Evolutionary conservation across 192 early-diverging fungal genomes (phyloP), one percentile per base, ranked within the genome.

Genomic region (Pilaira anomala): DNA sequence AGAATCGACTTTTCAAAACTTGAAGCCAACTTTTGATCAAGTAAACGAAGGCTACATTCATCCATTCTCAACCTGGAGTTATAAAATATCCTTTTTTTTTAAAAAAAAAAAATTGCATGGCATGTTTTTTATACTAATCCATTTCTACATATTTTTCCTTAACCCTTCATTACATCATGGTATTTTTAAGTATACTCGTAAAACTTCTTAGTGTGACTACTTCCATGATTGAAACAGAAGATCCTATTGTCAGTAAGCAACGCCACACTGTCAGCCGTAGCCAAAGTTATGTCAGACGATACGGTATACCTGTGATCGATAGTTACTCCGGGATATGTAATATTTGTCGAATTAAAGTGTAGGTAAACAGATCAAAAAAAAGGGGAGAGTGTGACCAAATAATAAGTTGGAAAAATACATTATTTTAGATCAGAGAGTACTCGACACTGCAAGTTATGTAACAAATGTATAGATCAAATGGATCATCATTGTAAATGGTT

Each of bases 271-370:
- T 54, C 5, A n/a, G 48, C 3, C 55, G 73, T 8, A 70, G 68
- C 41, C 55, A 63, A 36, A 69, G 62, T 21, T 75, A 75, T 58
- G 60, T 70, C 2, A 44, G 68, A 16, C 48, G 56, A 50, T 62
- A 62, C 40, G 73, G 73, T 16, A 29, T 63, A n/a, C 48, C 73
- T n/a, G 73, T 75, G 3, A 69, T 75, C 25, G 67, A 75, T 46
- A 54, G 57, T 24, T 49, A 55, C 44, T 65, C 67, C 9, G 48
- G 68, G 13, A 44, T 75, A 26, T 75, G 73, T 40, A 65, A 54
- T 42, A 75, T 75, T 25, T 75, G 73, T 59, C 33, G 73, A 26
- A 45, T 75, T 18, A 75, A 69, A 75, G 73, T 75, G 73, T 75
- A 69, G 57, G 71, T 25, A 41, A 66, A 57, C 9, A 26, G 8